Conservation (phyloP, 73 alveolate genomes). For the Paraurostyla sp. region DNA sequence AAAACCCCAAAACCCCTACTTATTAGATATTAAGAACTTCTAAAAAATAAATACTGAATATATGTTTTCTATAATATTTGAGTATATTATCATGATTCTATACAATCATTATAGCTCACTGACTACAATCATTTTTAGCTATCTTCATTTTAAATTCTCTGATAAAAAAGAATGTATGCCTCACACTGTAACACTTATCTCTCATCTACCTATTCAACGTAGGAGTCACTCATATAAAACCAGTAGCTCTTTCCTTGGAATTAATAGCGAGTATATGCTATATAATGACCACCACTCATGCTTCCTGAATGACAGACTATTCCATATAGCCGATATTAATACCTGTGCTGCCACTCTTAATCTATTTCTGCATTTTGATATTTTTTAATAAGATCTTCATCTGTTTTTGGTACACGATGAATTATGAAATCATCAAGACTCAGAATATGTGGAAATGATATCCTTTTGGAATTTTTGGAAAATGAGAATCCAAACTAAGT, state of each 20-base stretch:
- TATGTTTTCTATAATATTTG: neutral
- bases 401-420: slow-evolving; percentile 18
- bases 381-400: neutral
- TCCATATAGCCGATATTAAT: slow-evolving; percentile 65
- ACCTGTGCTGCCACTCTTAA: slow-evolving; percentile 53
- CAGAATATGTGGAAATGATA: slow-evolving; percentile 50
- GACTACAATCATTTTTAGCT: neutral
- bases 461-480: slow-evolving; percentile 38
- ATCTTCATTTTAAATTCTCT: no score
- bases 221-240: slow-evolving; percentile 71
- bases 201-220: slow-evolving; percentile 53
- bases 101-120: neutral
- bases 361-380: slow-evolving; percentile 1
- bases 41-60: no score
- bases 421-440: slow-evolving; percentile 66
- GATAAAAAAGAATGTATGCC: slow-evolving; percentile 74
- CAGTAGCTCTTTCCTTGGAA: slow-evolving; percentile 61
- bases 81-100: neutral
- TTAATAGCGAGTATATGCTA: slow-evolving; percentile 55
- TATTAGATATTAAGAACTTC: no score
- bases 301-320: slow-evolving; percentile 72
- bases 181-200: slow-evolving; percentile 50
- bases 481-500: slow-evolving; percentile 42
- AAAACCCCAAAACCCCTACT: no score
- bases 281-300: slow-evolving; percentile 78